These are phyloP conservation scores for Pseudocercospora musae DNA, from an alignment of 2,329 filamentous ascomycete species.

Conservation along the genomic window DNA sequence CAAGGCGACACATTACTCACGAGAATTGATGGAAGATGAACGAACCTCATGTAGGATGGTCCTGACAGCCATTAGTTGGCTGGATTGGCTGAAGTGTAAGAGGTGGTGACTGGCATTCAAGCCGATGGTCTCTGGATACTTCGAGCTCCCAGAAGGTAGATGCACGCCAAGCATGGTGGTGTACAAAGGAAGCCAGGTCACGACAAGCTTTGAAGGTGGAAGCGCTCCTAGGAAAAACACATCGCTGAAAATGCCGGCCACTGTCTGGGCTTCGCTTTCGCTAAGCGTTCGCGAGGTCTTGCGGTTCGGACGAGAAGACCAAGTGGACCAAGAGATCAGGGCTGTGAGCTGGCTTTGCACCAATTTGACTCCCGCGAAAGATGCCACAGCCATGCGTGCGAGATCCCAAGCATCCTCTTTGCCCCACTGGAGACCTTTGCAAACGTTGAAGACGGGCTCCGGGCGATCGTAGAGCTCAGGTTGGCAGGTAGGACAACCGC, in stretches of 20 bases:
- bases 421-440: constrained; percentile 1
- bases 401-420: constrained; percentile 9
- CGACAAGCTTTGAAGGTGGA: constrained; percentile 6
- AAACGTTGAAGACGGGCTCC: neutral
- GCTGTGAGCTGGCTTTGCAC: neutral
- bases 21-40: neutral
- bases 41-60: constrained; percentile 7
- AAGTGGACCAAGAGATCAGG: neutral
- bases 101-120: neutral
- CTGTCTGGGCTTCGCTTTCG: neutral
- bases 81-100: neutral
- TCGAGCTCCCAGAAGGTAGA: neutral
- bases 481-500: constrained; percentile 5
- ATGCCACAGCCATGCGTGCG: constrained; percentile 4
- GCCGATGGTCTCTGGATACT: constrained; percentile 2
- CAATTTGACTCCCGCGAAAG: neutral
- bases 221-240: constrained; percentile 14
- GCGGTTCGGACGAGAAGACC: neutral
- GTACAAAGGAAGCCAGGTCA: neutral
- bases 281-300: neutral
- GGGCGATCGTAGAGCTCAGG: neutral
- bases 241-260: constrained; percentile 13
- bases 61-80: neutral
- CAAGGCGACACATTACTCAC: neutral
- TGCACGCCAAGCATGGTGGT: neutral